phyloP scores from a whole-genome alignment of 257 asterid species.

The Solanum paucissectum region DNA sequence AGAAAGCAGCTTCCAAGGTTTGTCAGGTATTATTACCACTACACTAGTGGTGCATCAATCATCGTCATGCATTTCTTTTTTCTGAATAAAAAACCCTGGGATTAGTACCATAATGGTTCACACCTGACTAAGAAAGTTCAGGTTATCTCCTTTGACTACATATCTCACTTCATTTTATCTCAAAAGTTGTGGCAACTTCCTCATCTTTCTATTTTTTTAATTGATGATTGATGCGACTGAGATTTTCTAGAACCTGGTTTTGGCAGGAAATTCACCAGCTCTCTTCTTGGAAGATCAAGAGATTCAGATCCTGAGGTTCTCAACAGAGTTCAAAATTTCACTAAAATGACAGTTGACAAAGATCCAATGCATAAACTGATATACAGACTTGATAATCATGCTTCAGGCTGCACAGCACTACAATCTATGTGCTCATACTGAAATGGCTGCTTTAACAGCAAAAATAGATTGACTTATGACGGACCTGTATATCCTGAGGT shows the following conservation, averaged over 20 bases:
- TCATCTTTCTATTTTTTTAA: not conserved
- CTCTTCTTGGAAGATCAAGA: not conserved
- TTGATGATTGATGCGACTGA: not conserved
- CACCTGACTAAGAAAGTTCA: not conserved
- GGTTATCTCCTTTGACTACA: not conserved
- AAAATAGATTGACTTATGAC: not conserved
- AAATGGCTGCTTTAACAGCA: not conserved
- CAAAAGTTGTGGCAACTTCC: not conserved
- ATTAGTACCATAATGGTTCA: not conserved
- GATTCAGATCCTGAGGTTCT: not conserved
- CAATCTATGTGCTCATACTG: not conserved
- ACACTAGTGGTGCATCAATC: not conserved
- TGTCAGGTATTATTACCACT: not conserved
- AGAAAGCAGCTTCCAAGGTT: not conserved
- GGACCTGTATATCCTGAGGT: conserved; percentile 77
- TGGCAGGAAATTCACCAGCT: not conserved
- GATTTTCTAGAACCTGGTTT: not conserved
- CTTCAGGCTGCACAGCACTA: not conserved
- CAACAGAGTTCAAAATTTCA: not conserved
- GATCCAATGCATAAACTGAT: not conserved
- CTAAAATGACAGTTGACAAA: not conserved
- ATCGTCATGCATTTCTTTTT: not conserved
- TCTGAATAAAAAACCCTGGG: not conserved
- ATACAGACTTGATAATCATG: not conserved
- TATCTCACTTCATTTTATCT: not conserved